Evolutionary conservation across 305 asterid species (phyloP), one percentile per base, ranked within the genome.

Genomic region (Fraxinus xanthoxyloides): DNA sequence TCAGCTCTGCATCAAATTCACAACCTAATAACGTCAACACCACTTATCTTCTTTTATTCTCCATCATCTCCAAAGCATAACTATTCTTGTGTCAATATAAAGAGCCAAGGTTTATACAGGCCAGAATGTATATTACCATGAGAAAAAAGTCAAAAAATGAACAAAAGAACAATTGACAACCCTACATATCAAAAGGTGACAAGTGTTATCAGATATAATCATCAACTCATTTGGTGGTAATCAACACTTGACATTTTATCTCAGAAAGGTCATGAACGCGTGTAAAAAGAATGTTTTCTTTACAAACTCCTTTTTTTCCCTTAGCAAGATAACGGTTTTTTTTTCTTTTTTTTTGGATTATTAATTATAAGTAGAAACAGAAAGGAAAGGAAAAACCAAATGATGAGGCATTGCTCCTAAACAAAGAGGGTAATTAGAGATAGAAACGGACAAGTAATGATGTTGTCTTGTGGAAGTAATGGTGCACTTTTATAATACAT

Each of bases 191-290:
- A 77, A 63, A 77, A 83, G 77, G 82, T 83, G 89, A 86, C 92
- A 90, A 86, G 92, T 90, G 92, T 78, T 88, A 80, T 86, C 78
- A 85, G 84, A 83, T 85, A 90, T 91, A 87, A 92, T 92, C 85
- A 88, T 87, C 86, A 87, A 87, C 87, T 82, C 88, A 87, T 86
- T 84, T 90, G 92, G 88, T 87, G 88, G 85, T 77, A 59, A 85
- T 84, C 85, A 78, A 75, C 77, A 51, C 81, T 83, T 84, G 86
- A 87, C 84, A 83, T 79, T 77, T 83, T 72, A 83, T 80, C 83
- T 87, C 85, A 65, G 54, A 82, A 91, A 88, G 92, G 77, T 78
- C 72, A 80, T 75, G 69, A 80, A 81, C 83, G 88, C 86, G 92
- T 90, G 90, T 85, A 78, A 54, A 75, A 35, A 51, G 31, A 3